Percentiles rank a stretch among this genome's conserved stretches.
phyloP scores from a whole-genome alignment of 129 eudicot species.

The Chrysanthemum seticuspe region DNA sequence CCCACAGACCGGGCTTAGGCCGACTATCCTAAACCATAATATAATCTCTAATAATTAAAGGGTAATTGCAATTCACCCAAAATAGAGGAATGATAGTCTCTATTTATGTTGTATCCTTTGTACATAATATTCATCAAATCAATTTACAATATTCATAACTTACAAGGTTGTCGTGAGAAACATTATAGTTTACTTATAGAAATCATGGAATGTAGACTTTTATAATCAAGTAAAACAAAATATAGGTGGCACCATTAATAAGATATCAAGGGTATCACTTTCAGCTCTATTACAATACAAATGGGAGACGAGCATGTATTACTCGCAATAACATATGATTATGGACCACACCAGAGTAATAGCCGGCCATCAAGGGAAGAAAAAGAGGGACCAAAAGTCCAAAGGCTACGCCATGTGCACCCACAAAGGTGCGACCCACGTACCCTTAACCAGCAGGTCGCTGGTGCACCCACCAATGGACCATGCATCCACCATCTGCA shows the following conservation, averaged over 20 bases:
- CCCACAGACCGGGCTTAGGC: no score
- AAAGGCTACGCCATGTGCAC: slow-evolving; percentile 32
- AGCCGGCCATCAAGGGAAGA: slow-evolving; percentile 7
- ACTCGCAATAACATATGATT: neutral
- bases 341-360: slow-evolving; percentile 25
- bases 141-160: no score
- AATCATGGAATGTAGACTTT: neutral
- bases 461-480: slow-evolving; percentile 18
- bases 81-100: no score
- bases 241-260: neutral
- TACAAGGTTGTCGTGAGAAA: neutral
- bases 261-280: neutral
- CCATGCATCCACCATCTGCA: slow-evolving; percentile 15
- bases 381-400: slow-evolving; percentile 18
- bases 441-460: neutral
- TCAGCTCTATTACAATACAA: neutral
- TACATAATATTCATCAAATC: no score
- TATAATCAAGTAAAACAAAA: neutral
- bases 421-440: slow-evolving; percentile 27
- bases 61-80: no score
- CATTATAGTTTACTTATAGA: neutral
- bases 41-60: no score
- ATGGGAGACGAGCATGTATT: neutral
- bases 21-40: no score
- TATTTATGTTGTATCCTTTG: no score